A percentile compares a stretch with the other conserved stretches of the same genome.
These are phyloP conservation scores for Rhodotorula sp. DNA, from an alignment of 1,284 basidiomycete species.

Conservation along the genomic window DNA sequence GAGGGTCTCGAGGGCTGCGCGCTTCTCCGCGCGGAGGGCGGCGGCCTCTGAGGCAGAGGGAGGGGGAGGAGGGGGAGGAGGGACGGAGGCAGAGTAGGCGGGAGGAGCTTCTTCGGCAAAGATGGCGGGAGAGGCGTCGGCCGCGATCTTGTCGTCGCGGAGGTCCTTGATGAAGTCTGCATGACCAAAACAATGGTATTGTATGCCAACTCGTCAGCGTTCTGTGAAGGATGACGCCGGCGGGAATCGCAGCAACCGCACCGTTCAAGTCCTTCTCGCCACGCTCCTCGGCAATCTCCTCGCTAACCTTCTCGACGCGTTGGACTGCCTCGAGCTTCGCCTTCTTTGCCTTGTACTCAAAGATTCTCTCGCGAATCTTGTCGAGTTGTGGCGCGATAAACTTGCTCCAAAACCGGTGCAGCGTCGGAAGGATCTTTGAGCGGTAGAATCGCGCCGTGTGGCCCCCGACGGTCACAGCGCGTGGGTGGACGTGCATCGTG, in stretches of 20 bases:
- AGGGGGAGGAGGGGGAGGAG: conserved; percentile 17
- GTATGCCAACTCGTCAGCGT: background rate
- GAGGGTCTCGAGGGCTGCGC: conserved; percentile 37
- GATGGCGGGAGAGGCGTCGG: conserved; percentile 8
- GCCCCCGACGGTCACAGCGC: conserved; percentile 11
- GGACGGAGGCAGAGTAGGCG: conserved; percentile 13
- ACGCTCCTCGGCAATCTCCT: conserved; percentile 28
- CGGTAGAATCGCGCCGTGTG: conserved; percentile 24
- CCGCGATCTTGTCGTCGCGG: conserved; percentile 13
- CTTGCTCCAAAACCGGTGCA: conserved; percentile 41
- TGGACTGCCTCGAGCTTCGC: conserved; percentile 30
- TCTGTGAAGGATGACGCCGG: background rate
- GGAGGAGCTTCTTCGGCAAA: conserved; percentile 7
- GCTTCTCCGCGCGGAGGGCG: conserved; percentile 37
- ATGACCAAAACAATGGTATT: background rate
- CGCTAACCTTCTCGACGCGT: conserved; percentile 32
- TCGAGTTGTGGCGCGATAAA: conserved; percentile 45
- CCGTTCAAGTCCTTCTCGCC: conserved; percentile 31
- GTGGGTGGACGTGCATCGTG: conserved; percentile 39
- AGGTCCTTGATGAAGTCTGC: conserved; percentile 39
- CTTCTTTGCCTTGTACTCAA: conserved; percentile 41
- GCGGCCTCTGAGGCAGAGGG: conserved; percentile 25
- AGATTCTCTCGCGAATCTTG: conserved; percentile 44
- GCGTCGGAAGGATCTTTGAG: conserved; percentile 30
- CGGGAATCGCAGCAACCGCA: conserved; percentile 18